Evolutionary conservation across 768 basidiomycete species (phyloP).

Genomic region (Naganishia onofrii): DNA sequence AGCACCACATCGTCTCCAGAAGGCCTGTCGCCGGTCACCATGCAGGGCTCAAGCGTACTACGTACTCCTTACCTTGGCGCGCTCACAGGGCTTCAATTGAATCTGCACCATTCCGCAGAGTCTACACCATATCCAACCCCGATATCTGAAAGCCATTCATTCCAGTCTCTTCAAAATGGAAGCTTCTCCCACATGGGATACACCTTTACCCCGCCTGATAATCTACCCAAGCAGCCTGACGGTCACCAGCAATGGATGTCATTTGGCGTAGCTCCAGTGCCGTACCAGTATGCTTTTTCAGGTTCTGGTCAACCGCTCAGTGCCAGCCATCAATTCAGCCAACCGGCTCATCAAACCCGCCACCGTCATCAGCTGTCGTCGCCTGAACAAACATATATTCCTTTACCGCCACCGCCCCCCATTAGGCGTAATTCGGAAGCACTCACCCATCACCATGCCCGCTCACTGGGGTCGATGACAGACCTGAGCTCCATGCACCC

Average conservation of each 20-base stretch:
- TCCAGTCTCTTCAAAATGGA: neutral
- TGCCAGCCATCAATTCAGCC: neutral
- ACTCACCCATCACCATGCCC: neutral
- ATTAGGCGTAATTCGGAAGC: neutral
- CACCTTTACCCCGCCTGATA: neutral
- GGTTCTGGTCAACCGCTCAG: neutral
- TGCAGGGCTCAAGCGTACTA: neutral
- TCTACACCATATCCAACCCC: neutral
- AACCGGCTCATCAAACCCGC: neutral
- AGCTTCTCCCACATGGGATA: neutral
- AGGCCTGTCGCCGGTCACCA: neutral
- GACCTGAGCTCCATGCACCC: neutral
- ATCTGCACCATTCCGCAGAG: neutral
- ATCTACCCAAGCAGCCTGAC: neutral
- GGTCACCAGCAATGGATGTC: neutral
- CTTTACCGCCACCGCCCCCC: neutral
- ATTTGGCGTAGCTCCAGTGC: neutral
- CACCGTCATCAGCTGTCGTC: neutral
- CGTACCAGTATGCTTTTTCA: neutral
- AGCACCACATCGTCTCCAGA: conserved; percentile 2
- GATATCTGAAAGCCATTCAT: neutral
- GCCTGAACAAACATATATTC: neutral
- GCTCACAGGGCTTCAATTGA: neutral
- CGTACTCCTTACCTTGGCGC: neutral
- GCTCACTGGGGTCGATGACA: neutral